phyloP scores from a whole-genome alignment of 2,329 filamentous ascomycete genomes.

The Phialophora chinensis region DNA sequence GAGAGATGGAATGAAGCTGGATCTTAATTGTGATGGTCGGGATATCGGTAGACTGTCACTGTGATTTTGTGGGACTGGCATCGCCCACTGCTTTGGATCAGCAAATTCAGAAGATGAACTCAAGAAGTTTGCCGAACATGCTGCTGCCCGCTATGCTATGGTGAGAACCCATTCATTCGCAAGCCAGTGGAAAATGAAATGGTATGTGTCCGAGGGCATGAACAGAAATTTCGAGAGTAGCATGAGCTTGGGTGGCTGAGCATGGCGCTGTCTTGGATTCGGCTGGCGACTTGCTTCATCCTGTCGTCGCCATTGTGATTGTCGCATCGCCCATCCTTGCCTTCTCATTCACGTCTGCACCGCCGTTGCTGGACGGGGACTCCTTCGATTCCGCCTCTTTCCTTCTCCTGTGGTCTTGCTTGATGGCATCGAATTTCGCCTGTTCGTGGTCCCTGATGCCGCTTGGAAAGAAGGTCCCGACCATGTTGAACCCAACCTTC shows the following conservation, averaged over 20 bases:
- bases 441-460: slow-evolving; percentile 15
- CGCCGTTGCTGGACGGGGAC: not conserved
- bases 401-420: slow-evolving; percentile 2
- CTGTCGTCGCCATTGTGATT: not conserved
- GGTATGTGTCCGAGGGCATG: not conserved
- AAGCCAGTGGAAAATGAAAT: not conserved
- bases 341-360: not conserved
- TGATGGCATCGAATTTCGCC: slow-evolving; percentile 8
- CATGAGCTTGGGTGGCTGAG: not conserved
- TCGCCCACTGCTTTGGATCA: too few relatives aligned
- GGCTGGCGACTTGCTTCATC: not conserved
- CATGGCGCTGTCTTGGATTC: not conserved
- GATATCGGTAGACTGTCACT: not conserved
- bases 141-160: not conserved
- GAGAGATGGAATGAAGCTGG: not conserved
- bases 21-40: not conserved
- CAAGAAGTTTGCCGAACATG: not conserved
- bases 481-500: slow-evolving; percentile 43
- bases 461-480: slow-evolving; percentile 44
- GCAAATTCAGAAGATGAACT: not conserved
- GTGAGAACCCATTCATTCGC: not conserved
- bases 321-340: not conserved
- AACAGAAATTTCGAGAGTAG: not conserved
- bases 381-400: not conserved
- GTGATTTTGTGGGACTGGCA: not conserved